Percentiles rank a stretch among this genome's conserved stretches.
Evolutionary conservation across 371 early-diverging fungal species (phyloP).

Genomic region (Mucor sp.): DNA sequence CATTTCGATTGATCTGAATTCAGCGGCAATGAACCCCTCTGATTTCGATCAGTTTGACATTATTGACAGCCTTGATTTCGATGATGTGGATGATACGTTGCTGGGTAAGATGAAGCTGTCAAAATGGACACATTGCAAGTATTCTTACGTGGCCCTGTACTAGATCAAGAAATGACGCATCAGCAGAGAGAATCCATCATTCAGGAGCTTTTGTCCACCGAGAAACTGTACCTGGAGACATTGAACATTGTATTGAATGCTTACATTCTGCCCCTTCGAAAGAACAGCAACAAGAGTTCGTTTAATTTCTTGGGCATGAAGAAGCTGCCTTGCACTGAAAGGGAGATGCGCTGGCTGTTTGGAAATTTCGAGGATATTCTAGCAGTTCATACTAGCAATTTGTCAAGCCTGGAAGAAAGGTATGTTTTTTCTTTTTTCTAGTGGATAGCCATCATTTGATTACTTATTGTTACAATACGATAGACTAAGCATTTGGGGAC

Average conservation of each 20-base stretch:
- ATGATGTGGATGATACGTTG: constrained; percentile 44
- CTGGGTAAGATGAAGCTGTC: constrained; percentile 28
- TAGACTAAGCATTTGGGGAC: constrained; percentile 53
- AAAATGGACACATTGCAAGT: neutral
- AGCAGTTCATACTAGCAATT: constrained; percentile 25
- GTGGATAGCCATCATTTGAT: neutral
- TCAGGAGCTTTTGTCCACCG: constrained; percentile 35
- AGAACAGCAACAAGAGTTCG: constrained; percentile 32
- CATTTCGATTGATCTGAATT: neutral
- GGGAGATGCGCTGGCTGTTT: constrained; percentile 43
- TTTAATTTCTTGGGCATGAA: constrained; percentile 41
- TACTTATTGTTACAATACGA: neutral
- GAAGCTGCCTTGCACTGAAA: constrained; percentile 47
- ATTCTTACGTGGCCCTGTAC: neutral
- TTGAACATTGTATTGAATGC: constrained; percentile 20
- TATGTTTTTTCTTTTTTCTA: no score
- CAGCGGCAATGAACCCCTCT: neutral
- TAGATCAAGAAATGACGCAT: constrained; percentile 42
- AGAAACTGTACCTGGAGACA: constrained; percentile 34
- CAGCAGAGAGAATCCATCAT: constrained; percentile 42
- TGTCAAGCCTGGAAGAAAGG: constrained; percentile 38
- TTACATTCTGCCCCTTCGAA: constrained; percentile 37
- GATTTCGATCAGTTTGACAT: constrained; percentile 35
- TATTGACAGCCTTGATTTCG: constrained; percentile 45
- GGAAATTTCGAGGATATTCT: constrained; percentile 39